Conservation (phyloP, 228 moss, liverwort and hornwort genomes). For the Sphagnum magellanicum region DNA sequence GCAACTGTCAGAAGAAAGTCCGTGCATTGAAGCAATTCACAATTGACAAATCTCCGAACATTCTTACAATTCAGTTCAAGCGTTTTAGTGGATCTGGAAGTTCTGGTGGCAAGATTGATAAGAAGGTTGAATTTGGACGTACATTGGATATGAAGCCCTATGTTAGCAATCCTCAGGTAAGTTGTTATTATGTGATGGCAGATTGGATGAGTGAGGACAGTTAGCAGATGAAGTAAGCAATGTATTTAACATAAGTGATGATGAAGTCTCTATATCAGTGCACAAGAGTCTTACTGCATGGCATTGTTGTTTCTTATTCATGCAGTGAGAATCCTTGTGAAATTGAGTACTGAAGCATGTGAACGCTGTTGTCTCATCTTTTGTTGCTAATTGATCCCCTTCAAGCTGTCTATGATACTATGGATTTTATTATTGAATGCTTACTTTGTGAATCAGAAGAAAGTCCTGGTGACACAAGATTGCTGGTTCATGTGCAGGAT, state of each 20-base stretch:
- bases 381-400: too few relatives aligned
- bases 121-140: constrained; percentile 91
- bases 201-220: not conserved
- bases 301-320: not conserved
- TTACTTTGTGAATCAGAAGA: not conserved
- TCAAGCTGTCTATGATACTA: not conserved
- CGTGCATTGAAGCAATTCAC: constrained; percentile 87
- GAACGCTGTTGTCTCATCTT: too few relatives aligned
- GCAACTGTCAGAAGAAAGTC: constrained; percentile 83
- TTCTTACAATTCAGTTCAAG: constrained; percentile 93
- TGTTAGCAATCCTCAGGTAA: constrained; percentile 74
- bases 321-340: not conserved
- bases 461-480: not conserved
- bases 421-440: too few relatives aligned
- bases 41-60: constrained; percentile 76
- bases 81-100: constrained; percentile 74
- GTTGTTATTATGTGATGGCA: not conserved
- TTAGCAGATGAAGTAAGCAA: too few relatives aligned
- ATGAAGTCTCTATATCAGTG: too few relatives aligned
- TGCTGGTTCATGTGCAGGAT: constrained; percentile 36
- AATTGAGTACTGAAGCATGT: too few relatives aligned
- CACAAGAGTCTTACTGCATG: not conserved
- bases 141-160: constrained; percentile 85
- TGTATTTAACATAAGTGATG: too few relatives aligned
- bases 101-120: constrained; percentile 89